Base-by-base conservation (phyloP, 768 basidiomycete species). In the Baorangia bicolor region DNA sequence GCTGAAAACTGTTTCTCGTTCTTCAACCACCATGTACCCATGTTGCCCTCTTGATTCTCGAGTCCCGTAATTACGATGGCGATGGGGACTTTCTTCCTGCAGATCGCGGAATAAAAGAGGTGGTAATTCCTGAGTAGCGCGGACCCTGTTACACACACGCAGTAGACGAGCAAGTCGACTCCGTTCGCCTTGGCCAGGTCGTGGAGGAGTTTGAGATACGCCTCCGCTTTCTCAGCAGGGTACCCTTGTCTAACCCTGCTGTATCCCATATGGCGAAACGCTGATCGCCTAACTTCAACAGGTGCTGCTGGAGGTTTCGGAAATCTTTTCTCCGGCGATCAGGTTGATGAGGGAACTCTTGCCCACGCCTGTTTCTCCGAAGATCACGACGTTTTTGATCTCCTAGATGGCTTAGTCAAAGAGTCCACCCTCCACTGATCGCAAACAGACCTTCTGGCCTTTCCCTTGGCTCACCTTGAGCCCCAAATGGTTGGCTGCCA, bases 91-190 rank as follows among this genome's bases (percentile, higher is more conserved):
- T 67, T 58, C 42, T 62, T 59, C 34, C 64, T 66, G 51, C 75
- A 77, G n/a, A 79, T 71, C 18, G 74, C 68, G 12, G 75, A 67
- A 47, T 71, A 64, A 50, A 77, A 77, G 23, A 77, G 52, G 41
- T 63, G 61, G 69, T 75, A 79, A 56, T 77, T 79, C 14, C 53
- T 39, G 51, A 66, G 64, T 12, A 65, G 12, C 43, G 62, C 64
- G 21, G 58, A 57, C 7, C 65, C 52, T 4, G 64, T 54, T 11
- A 57, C 67, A 14, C 70, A 65, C 38, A 74, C 59, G 50, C 71
- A 74, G 52, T 66, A 72, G 41, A 69, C 10, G 45, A 67, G 56
- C 18, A 69, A 45, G 41, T 67, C 65, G 33, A 69, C 37, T 16
- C 67, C 48, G 38, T 7, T 45, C 12, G 51, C 12, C 30, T 50